These are phyloP conservation scores for Posidonia oceanica DNA, from an alignment of 116 monocot genomes.

Conservation along the genomic window DNA sequence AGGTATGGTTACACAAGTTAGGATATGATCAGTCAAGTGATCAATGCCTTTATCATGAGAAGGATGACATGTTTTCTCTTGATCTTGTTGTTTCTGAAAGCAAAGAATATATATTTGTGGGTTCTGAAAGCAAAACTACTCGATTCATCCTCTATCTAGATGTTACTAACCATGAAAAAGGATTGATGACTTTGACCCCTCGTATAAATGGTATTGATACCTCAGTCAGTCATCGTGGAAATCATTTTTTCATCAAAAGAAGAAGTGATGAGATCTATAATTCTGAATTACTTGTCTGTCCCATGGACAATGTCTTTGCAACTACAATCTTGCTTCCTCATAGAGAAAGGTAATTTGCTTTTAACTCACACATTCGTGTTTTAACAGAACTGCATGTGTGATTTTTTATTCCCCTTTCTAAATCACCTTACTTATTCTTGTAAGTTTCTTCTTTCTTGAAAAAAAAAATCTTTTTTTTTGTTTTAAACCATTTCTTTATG, in stretches of 20 bases:
- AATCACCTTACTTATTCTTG: not conserved
- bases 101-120: conserved; percentile 81
- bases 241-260: conserved; percentile 77
- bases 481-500: not conserved
- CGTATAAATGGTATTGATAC: conserved; percentile 76
- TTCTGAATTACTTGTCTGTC: conserved; percentile 82
- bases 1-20: conserved; percentile 87
- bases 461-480: conserved; percentile 17
- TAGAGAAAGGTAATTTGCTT: conserved; percentile 62
- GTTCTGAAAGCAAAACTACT: conserved; percentile 82
- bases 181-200: conserved; percentile 51
- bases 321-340: conserved; percentile 65
- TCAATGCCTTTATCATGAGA: conserved; percentile 78
- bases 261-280: conserved; percentile 85
- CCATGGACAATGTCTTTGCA: conserved; percentile 44
- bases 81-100: conserved; percentile 67
- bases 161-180: conserved; percentile 34
- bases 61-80: conserved; percentile 90
- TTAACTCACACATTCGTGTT: not conserved
- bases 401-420: not conserved
- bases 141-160: conserved; percentile 62
- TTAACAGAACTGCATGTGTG: not conserved
- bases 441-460: not conserved
- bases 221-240: conserved; percentile 71
- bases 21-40: conserved; percentile 77